A percentile compares a stretch with the other conserved stretches of the same genome.
Evolutionary conservation across 495 filamentous ascomycete genomes (phyloP).

Genomic region (Pyronema omphalodes): DNA sequence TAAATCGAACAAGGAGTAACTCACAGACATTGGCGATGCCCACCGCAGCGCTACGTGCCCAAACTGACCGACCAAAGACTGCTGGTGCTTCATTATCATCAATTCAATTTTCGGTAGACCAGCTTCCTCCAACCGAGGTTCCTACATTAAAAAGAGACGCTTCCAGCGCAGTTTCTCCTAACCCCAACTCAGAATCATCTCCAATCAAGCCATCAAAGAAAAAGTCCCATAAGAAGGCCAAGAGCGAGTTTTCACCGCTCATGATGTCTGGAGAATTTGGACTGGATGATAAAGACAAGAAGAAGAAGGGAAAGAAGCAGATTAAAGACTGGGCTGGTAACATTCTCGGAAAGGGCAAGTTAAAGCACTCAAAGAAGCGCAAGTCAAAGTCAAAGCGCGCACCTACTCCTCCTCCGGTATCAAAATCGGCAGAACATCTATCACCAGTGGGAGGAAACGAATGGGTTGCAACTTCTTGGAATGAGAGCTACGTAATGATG

Average conservation of each 20-base stretch:
- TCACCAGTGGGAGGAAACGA: constrained; percentile 16
- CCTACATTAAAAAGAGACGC: constrained; percentile 13
- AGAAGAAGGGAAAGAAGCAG: constrained; percentile 25
- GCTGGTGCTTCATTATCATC: constrained; percentile 21
- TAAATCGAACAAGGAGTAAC: constrained; percentile 22
- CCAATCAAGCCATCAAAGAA: constrained; percentile 14
- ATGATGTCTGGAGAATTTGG: constrained; percentile 5
- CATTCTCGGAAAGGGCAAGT: constrained; percentile 18
- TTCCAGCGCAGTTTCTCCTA: constrained; percentile 5
- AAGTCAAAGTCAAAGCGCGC: constrained; percentile 20
- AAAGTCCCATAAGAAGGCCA: constrained; percentile 22
- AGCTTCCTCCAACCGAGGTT: constrained; percentile 1
- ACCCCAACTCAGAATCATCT: constrained; percentile 5
- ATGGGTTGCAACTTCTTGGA: constrained; percentile 23
- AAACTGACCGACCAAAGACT: constrained; percentile 20
- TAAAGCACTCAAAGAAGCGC: constrained; percentile 18
- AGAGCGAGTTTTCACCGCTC: constrained; percentile 22
- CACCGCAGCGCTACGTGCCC: constrained; percentile 19
- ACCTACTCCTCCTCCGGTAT: constrained; percentile 18
- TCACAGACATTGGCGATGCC: constrained; percentile 21
- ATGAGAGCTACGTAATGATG: constrained; percentile 25
- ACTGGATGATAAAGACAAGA: constrained; percentile 9
- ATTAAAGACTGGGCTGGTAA: constrained; percentile 24
- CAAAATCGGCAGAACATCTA: constrained; percentile 10
- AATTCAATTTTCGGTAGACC: background rate